Percentiles rank a stretch among this genome's conserved stretches.
phyloP scores from a whole-genome alignment of 2,329 filamentous ascomycete species.

The Hymenoscyphus fructigenus region DNA sequence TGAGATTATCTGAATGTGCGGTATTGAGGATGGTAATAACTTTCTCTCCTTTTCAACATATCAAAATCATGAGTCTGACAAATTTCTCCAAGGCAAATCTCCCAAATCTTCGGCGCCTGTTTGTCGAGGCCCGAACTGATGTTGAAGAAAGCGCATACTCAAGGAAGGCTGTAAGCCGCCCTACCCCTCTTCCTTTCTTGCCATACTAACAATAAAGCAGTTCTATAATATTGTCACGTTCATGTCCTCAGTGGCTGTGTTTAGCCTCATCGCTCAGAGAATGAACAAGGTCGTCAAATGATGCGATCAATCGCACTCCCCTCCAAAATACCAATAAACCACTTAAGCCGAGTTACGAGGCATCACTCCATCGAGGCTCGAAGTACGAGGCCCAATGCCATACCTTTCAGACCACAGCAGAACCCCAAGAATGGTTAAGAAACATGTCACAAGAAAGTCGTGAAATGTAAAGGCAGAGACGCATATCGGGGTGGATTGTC shows the following conservation, averaged over 20 bases:
- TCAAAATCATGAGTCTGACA: slow-evolving; percentile 26
- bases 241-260: slow-evolving; percentile 92
- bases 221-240: slow-evolving; percentile 98
- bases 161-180: slow-evolving; percentile 73
- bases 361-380: background rate
- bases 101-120: slow-evolving; percentile 92
- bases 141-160: slow-evolving; percentile 94
- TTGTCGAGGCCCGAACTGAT: slow-evolving; percentile 90
- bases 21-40: slow-evolving; percentile 1
- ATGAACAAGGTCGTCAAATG: slow-evolving; percentile 46
- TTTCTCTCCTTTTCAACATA: background rate
- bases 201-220: slow-evolving; percentile 46
- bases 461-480: background rate
- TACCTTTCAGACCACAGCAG: background rate
- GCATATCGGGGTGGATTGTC: background rate
- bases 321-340: background rate
- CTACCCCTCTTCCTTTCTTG: slow-evolving; percentile 9
- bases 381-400: background rate
- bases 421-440: no score
- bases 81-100: slow-evolving; percentile 60
- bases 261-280: slow-evolving; percentile 88
- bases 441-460: background rate
- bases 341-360: no score
- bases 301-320: background rate
- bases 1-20: background rate